These are phyloP conservation scores for Boletus barrowsii DNA, from an alignment of 768 basidiomycete species.

Conservation along the genomic window DNA sequence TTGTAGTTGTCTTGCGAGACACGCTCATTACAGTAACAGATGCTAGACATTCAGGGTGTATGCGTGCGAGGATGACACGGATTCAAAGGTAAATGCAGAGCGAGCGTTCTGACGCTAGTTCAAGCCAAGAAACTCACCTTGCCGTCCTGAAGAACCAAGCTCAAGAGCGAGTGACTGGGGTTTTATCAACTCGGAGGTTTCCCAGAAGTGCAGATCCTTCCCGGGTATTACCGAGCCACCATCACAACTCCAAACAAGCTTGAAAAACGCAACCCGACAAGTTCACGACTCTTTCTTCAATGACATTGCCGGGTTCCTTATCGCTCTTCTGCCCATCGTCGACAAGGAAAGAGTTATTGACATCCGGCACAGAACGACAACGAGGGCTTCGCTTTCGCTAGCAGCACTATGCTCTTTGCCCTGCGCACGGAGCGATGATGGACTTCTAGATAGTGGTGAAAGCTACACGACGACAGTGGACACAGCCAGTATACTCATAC, in stretches of 20 bases:
- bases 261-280: background rate
- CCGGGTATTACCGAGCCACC: conserved; percentile 17
- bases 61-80: background rate
- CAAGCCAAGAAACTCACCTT: too few relatives aligned
- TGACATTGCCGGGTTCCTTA: conserved; percentile 27
- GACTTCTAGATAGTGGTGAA: conserved; percentile 75
- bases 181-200: too few relatives aligned
- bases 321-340: conserved; percentile 22
- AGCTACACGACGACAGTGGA: conserved; percentile 42
- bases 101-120: too few relatives aligned
- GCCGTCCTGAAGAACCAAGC: too few relatives aligned
- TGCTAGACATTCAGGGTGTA: conserved; percentile 2
- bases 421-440: conserved; percentile 49
- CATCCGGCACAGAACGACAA: conserved; percentile 45
- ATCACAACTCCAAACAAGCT: conserved; percentile 22
- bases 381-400: conserved; percentile 68
- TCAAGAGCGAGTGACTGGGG: too few relatives aligned
- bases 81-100: background rate
- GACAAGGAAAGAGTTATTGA: conserved; percentile 26
- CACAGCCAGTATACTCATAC: too few relatives aligned
- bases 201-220: too few relatives aligned
- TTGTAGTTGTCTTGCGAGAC: too few relatives aligned
- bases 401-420: conserved; percentile 57
- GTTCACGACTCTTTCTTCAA: background rate
- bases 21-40: conserved; percentile 9